Base-by-base conservation (phyloP, 345 rosid genomes). In the Hirschfeldia incana region DNA sequence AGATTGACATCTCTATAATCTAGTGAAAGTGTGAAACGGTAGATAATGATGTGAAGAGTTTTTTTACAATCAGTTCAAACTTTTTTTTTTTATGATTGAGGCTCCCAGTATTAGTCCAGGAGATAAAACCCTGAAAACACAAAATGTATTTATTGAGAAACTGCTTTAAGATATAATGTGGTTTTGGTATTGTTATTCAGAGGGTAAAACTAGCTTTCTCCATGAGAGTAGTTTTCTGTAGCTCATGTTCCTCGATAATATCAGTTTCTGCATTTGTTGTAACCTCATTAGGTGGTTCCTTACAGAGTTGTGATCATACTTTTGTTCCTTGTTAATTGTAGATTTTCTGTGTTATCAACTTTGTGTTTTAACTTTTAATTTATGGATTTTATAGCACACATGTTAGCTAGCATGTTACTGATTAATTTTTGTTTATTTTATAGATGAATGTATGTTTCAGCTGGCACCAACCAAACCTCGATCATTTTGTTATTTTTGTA, bases 401-500 rank as follows among this genome's bases (percentile, higher is more conserved):
- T 34, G 37, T 33, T 4, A 33, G 65, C 72, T 78, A 71, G 81
- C 81, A 55, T 78, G 37, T 72, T 78, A 73, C 30, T 72, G 26
- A 59, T 21, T 66, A 63, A 6, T 70, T 4, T 71, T 27, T 42
- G 42, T 37, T 8, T 37, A 37, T 37, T 37, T 37, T 8, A 37
- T 37, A 37, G 42, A 37, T 37, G 42, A 8, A 7, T 37, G 42
- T 37, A 37, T 37, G 65, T 17, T 32, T 33, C 21, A 21, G 21
- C 21, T 21, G 21, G 21, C 21, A 21, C 21, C 21, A 21, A 21
- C 21, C 21, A 21, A 21, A 21, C 21, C 21, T 21, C 21, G 21
- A 21, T 21, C 21, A 21, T 21, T 21, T 21, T 21, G 21, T 21
- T 21, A 1, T 21, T 21, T 21, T 21, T 21, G 21, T 21, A 21